These are phyloP conservation scores for Umbelopsis sp. DNA, from an alignment of 192 early-diverging fungal species.

Conservation along the genomic window DNA sequence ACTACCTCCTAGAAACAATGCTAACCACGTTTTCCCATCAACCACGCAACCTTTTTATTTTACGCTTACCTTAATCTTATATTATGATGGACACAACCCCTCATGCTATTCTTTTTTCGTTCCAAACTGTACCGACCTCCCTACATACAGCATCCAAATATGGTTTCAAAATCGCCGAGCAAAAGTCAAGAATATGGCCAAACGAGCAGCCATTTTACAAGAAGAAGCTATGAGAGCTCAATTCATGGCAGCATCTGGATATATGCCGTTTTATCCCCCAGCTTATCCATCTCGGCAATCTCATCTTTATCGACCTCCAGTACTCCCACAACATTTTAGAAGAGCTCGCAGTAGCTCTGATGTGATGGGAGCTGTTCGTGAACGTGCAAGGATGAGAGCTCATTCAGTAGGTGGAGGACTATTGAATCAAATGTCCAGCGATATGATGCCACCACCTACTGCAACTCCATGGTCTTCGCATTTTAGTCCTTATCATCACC, in stretches of 20 bases:
- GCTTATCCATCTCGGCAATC: conserved; percentile 9
- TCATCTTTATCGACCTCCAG: neutral
- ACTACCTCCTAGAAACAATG: neutral
- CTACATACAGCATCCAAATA: conserved; percentile 63
- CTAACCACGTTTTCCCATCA: conserved; percentile 8
- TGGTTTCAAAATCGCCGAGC: conserved; percentile 87
- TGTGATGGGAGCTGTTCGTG: conserved; percentile 18
- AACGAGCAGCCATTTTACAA: conserved; percentile 15
- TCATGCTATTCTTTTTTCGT: no score
- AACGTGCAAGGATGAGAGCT: conserved; percentile 10
- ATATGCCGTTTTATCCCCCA: conserved; percentile 13
- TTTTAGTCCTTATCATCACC: conserved; percentile 14
- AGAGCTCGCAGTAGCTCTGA: conserved; percentile 30
- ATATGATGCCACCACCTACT: conserved; percentile 14
- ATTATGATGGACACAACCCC: neutral
- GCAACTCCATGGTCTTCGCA: conserved; percentile 7
- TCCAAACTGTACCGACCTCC: neutral
- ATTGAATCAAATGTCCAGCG: neutral
- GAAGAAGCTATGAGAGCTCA: conserved; percentile 28
- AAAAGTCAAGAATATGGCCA: conserved; percentile 67
- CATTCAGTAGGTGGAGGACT: neutral
- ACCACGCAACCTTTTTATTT: neutral
- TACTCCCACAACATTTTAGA: conserved; percentile 21
- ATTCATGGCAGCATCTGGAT: conserved; percentile 14
- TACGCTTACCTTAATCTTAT: neutral